phyloP scores from a whole-genome alignment of 2,329 filamentous ascomycete genomes.

The Aspergillus sp. region DNA sequence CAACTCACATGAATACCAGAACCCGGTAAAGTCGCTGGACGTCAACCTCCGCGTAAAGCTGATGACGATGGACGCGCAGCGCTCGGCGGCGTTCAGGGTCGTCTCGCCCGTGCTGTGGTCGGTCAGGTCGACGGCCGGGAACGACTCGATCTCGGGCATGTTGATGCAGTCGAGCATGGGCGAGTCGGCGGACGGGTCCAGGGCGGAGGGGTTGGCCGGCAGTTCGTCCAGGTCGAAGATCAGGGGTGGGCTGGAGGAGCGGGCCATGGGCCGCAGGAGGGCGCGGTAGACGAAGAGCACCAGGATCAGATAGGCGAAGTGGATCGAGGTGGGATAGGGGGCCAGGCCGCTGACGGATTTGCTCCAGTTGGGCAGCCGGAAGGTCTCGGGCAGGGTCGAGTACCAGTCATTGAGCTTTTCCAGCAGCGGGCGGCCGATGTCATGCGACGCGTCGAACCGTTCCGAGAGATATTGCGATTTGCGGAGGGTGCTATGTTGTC shows the following conservation, averaged over 20 bases:
- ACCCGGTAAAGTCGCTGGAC: slow-evolving; percentile 27
- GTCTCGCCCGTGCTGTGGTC: slow-evolving; percentile 26
- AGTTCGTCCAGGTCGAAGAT: slow-evolving; percentile 29
- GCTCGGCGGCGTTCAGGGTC: slow-evolving; percentile 29
- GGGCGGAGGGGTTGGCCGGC: slow-evolving; percentile 12
- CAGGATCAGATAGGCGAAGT: slow-evolving; percentile 36
- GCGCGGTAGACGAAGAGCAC: slow-evolving; percentile 37
- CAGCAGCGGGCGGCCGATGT: slow-evolving; percentile 26
- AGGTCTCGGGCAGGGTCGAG: slow-evolving; percentile 26
- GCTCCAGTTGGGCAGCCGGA: slow-evolving; percentile 29
- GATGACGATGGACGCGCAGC: slow-evolving; percentile 30
- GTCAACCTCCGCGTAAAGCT: slow-evolving; percentile 27
- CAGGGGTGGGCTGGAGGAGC: slow-evolving; percentile 24
- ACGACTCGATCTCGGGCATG: slow-evolving; percentile 19
- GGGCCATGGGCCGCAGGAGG: slow-evolving; percentile 32
- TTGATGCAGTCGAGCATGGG: slow-evolving; percentile 25
- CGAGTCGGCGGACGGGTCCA: slow-evolving; percentile 18
- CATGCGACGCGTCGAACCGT: slow-evolving; percentile 28
- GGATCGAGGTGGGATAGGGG: slow-evolving; percentile 26
- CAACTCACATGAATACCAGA: slow-evolving; percentile 35
- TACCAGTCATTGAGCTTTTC: slow-evolving; percentile 32
- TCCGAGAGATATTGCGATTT: slow-evolving; percentile 30
- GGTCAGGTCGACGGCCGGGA: slow-evolving; percentile 23
- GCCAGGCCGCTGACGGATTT: slow-evolving; percentile 23
- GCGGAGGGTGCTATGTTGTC: slow-evolving; percentile 24